A percentile compares a stretch with the other conserved stretches of the same genome.
Evolutionary conservation across 2,329 filamentous ascomycete genomes (phyloP).

Genomic region (Thielaviopsis populi): DNA sequence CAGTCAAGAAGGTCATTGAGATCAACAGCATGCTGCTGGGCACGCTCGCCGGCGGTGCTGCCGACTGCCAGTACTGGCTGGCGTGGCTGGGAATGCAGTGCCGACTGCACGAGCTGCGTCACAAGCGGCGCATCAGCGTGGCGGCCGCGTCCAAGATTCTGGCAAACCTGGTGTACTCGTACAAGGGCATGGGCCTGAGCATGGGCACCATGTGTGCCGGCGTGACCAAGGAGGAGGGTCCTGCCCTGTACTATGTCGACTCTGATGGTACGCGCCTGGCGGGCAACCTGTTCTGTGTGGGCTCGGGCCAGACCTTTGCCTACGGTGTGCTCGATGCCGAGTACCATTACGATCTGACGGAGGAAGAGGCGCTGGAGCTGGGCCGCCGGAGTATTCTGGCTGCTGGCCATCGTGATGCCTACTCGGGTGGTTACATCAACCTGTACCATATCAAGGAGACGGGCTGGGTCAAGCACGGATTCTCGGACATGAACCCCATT

Average conservation of each 20-base stretch:
- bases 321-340: slow-evolving; percentile 95
- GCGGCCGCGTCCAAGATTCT: slow-evolving; percentile 97
- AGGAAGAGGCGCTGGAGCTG: slow-evolving; percentile 79
- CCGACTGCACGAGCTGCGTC: slow-evolving; percentile 94
- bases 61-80: slow-evolving; percentile 99
- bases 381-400: slow-evolving; percentile 86
- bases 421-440: slow-evolving; percentile 97
- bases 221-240: slow-evolving; percentile 87
- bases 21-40: slow-evolving; percentile 89
- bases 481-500: slow-evolving; percentile 95
- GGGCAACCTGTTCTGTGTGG: slow-evolving; percentile 96
- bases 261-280: slow-evolving; percentile 84
- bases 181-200: slow-evolving; percentile 96
- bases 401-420: slow-evolving; percentile 94
- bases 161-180: slow-evolving; percentile 92
- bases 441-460: slow-evolving; percentile 98
- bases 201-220: slow-evolving; percentile 99
- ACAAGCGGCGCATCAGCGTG: slow-evolving; percentile 97
- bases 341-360: slow-evolving; percentile 77
- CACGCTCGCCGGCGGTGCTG: slow-evolving; percentile 96
- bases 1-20: slow-evolving; percentile 99
- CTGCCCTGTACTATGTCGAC: slow-evolving; percentile 97
- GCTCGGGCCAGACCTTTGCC: slow-evolving; percentile 94
- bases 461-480: slow-evolving; percentile 97
- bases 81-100: slow-evolving; percentile 98